phyloP scores from a whole-genome alignment of 768 basidiomycete genomes.

The Russula brevipes region DNA sequence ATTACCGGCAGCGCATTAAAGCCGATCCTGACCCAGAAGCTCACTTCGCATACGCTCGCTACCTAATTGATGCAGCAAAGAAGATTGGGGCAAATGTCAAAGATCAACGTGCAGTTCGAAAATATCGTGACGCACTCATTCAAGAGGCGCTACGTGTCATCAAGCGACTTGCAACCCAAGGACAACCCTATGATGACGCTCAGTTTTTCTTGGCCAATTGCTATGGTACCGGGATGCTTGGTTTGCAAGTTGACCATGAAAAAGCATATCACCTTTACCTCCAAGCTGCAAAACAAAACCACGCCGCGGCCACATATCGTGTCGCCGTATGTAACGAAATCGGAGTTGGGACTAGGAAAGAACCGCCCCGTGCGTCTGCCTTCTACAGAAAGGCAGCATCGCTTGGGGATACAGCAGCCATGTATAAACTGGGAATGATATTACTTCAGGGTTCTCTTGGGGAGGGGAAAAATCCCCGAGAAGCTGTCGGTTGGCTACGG shows the following conservation, averaged over 20 bases:
- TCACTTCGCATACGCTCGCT: constrained; percentile 97
- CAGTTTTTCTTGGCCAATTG: constrained; percentile 99
- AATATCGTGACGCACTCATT: constrained; percentile 84
- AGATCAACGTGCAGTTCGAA: constrained; percentile 80
- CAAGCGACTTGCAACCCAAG: constrained; percentile 87
- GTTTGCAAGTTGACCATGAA: constrained; percentile 96
- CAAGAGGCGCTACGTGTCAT: constrained; percentile 88
- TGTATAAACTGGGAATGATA: constrained; percentile 99
- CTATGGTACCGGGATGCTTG: constrained; percentile 90
- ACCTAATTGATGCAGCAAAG: constrained; percentile 96
- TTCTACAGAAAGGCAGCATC: constrained; percentile 98
- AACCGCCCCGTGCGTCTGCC: constrained; percentile 81
- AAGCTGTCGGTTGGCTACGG: constrained; percentile 91
- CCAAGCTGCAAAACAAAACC: constrained; percentile 96
- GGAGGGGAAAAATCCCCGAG: constrained; percentile 79
- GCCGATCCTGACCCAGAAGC: constrained; percentile 97
- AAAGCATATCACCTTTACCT: constrained; percentile 96
- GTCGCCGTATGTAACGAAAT: constrained; percentile 99
- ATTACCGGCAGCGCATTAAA: constrained; percentile 96
- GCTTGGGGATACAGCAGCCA: constrained; percentile 92
- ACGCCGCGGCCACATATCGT: constrained; percentile 90
- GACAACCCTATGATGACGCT: constrained; percentile 88
- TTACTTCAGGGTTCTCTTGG: constrained; percentile 78
- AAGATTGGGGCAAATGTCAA: constrained; percentile 70
- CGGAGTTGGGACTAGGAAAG: constrained; percentile 89